These are phyloP conservation scores for Fonsecaea multimorphosa DNA, from an alignment of 2,329 filamentous ascomycete genomes.

Conservation along the genomic window DNA sequence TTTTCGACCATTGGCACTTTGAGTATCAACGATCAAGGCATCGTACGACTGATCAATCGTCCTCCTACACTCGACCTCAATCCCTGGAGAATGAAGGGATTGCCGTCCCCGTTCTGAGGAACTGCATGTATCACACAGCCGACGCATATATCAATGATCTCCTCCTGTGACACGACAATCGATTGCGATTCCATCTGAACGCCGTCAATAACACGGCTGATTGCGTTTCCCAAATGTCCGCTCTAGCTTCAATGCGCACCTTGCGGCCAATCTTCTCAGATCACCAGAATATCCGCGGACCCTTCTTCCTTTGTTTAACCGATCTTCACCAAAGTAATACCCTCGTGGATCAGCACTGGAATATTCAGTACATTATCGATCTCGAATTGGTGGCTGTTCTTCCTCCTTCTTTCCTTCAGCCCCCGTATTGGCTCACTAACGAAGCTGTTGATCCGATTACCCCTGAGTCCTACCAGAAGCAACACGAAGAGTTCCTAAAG, in stretches of 20 bases:
- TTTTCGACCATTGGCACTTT: constrained; percentile 40
- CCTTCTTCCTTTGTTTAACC: constrained; percentile 47
- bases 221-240: constrained; percentile 32
- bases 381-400: constrained; percentile 41
- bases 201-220: constrained; percentile 27
- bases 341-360: constrained; percentile 41
- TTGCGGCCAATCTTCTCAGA: constrained; percentile 41
- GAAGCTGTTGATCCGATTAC: neutral
- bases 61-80: constrained; percentile 40
- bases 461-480: neutral
- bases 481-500: neutral
- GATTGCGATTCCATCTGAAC: constrained; percentile 41
- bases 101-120: constrained; percentile 36
- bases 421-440: constrained; percentile 38
- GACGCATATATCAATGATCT: constrained; percentile 41
- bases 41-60: constrained; percentile 39
- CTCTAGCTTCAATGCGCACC: constrained; percentile 42
- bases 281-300: constrained; percentile 44
- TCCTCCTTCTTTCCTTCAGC: constrained; percentile 34
- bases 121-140: constrained; percentile 38
- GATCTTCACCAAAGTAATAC: constrained; percentile 50
- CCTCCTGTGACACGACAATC: constrained; percentile 41
- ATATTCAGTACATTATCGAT: constrained; percentile 41
- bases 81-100: constrained; percentile 41
- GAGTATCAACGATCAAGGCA: constrained; percentile 37